Evolutionary conservation across 2,329 filamentous ascomycete genomes (phyloP).

Genomic region (Geosmithia flava): DNA sequence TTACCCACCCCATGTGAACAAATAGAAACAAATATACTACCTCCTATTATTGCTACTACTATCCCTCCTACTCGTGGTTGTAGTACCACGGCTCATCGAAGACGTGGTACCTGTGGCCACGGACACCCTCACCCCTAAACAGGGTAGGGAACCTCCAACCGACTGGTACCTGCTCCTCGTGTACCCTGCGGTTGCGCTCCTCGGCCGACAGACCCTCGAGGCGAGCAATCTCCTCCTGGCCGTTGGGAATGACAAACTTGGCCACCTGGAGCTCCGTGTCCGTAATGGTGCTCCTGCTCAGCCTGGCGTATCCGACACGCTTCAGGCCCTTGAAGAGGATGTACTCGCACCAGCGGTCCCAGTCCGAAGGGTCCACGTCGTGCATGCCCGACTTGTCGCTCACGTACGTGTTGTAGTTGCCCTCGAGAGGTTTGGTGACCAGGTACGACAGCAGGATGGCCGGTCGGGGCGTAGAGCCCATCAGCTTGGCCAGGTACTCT

Average conservation of each 20-base stretch:
- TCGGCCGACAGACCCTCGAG: conserved; percentile 31
- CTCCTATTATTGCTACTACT: not conserved
- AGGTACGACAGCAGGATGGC: conserved; percentile 83
- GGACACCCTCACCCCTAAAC: conserved; percentile 75
- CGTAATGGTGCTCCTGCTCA: conserved; percentile 83
- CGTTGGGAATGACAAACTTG: conserved; percentile 74
- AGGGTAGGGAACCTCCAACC: conserved; percentile 73
- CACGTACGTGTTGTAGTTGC: conserved; percentile 96
- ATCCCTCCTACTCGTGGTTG: conserved; percentile 12
- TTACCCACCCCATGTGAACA: too few species aligned
- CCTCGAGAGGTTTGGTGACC: conserved; percentile 78
- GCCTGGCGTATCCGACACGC: conserved; percentile 77
- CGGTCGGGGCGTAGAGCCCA: conserved; percentile 72
- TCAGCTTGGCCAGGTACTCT: conserved; percentile 74
- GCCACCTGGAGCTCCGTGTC: conserved; percentile 95
- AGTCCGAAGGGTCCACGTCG: conserved; percentile 84
- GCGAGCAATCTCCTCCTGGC: conserved; percentile 40
- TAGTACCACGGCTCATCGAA: conserved; percentile 83
- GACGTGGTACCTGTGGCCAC: conserved; percentile 88
- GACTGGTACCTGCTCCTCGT: conserved; percentile 62
- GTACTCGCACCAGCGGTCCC: conserved; percentile 99
- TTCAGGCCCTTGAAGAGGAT: conserved; percentile 87
- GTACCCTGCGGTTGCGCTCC: conserved; percentile 43
- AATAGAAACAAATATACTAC: too few species aligned
- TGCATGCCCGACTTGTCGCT: conserved; percentile 80